Conservation (phyloP, 1,284 basidiomycete species). For the Sporisorium exsertum region DNA sequence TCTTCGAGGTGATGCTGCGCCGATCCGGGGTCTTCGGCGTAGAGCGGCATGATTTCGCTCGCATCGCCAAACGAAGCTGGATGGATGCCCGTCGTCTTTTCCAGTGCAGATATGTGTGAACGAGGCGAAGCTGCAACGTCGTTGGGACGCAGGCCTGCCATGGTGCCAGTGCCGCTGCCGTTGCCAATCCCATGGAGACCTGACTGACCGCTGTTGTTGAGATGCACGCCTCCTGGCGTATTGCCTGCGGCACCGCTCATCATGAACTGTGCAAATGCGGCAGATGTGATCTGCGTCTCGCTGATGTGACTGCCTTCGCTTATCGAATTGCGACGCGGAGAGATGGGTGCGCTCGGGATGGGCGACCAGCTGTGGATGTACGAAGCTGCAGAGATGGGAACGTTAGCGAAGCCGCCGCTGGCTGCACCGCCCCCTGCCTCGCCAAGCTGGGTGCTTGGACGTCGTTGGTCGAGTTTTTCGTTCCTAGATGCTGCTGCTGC, state of each 20-base stretch:
- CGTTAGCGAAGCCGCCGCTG: constrained; percentile 8
- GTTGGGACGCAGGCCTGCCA: constrained; percentile 1
- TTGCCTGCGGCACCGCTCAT: constrained; percentile 19
- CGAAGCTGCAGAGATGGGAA: constrained; percentile 42
- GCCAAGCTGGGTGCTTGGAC: constrained; percentile 12
- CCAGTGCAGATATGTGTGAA: background rate
- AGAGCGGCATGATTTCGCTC: constrained; percentile 45
- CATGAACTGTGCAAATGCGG: constrained; percentile 39
- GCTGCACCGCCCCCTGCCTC: constrained; percentile 21
- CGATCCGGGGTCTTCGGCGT: constrained; percentile 39
- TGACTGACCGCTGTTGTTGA: constrained; percentile 1
- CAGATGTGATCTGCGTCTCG: constrained; percentile 31
- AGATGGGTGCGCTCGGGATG: constrained; percentile 50
- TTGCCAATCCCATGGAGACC: constrained; percentile 3
- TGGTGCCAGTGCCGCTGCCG: background rate
- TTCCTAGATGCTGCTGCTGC: constrained; percentile 4
- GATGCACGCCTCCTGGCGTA: background rate
- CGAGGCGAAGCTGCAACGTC: constrained; percentile 16
- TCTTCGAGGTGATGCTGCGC: constrained; percentile 45
- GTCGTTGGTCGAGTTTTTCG: constrained; percentile 24
- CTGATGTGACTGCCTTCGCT: constrained; percentile 28
- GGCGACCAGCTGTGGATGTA: constrained; percentile 52
- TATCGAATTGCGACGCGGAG: constrained; percentile 39
- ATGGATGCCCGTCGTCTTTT: constrained; percentile 17
- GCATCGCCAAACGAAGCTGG: constrained; percentile 49